A percentile compares a stretch with the other conserved stretches of the same genome.
Evolutionary conservation across 208 protist genomes (phyloP).

Genomic region (Tritrichomonas foetus): DNA sequence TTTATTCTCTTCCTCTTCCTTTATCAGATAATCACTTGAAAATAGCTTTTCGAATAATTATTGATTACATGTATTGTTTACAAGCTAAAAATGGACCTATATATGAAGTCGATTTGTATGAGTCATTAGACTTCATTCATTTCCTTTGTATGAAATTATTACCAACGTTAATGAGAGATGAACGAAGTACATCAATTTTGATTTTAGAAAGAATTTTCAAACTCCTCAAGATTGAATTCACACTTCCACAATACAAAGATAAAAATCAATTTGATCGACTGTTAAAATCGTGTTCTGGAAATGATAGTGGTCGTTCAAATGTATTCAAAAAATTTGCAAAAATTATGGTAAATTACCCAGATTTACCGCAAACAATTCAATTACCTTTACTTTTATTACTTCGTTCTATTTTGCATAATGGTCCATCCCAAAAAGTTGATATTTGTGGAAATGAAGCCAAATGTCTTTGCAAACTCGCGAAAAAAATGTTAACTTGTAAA

Average conservation of each 20-base stretch:
- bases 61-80: background rate
- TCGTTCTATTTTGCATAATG: background rate
- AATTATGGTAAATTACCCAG: background rate
- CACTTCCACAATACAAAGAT: background rate
- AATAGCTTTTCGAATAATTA: background rate
- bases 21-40: background rate
- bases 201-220: no score
- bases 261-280: background rate
- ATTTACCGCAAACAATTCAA: background rate
- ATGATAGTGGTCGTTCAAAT: background rate
- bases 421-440: background rate
- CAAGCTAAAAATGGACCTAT: no score
- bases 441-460: background rate
- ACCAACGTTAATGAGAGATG: no score
- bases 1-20: background rate
- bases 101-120: no score
- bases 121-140: no score
- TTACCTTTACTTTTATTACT: background rate
- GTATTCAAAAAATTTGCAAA: background rate
- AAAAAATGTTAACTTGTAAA: background rate
- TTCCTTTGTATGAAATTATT: no score
- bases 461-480: background rate
- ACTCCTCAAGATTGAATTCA: background rate
- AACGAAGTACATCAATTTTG: no score
- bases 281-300: background rate